phyloP scores from a whole-genome alignment of 495 filamentous ascomycete genomes.

The Aspergillus avenaceus region DNA sequence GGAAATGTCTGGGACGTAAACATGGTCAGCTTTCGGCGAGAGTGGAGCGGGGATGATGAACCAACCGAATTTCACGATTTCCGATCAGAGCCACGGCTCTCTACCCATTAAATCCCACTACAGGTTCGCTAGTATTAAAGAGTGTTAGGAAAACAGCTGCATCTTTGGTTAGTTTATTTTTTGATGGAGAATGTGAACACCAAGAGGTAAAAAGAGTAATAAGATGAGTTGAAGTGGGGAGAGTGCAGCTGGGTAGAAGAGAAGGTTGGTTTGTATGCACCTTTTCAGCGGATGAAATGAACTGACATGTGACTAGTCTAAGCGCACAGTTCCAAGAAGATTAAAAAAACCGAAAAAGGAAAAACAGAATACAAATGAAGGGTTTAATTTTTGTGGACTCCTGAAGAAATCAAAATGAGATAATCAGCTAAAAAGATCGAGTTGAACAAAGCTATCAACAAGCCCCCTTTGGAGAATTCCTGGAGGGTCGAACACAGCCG shows the following conservation, averaged over 20 bases:
- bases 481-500: constrained; percentile 13
- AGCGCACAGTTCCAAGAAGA: not conserved
- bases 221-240: not conserved
- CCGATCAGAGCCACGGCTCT: constrained; percentile 5
- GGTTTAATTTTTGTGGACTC: too few species aligned
- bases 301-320: constrained; percentile 9
- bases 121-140: too few species aligned
- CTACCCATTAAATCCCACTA: constrained; percentile 8
- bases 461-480: constrained; percentile 4
- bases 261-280: constrained; percentile 8
- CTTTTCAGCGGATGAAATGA: constrained; percentile 1
- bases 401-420: not conserved
- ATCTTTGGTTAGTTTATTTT: too few species aligned
- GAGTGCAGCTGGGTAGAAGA: not conserved
- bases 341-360: not conserved
- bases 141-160: not conserved
- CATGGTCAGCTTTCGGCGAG: constrained; percentile 9
- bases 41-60: constrained; percentile 14
- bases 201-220: too few species aligned
- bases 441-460: not conserved
- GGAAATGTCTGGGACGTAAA: constrained; percentile 3
- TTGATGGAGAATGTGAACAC: too few species aligned
- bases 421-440: not conserved
- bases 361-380: not conserved
- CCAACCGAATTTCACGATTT: constrained; percentile 14